These are phyloP conservation scores for Angomonas deanei DNA, from an alignment of 208 protist species.

Conservation along the genomic window DNA sequence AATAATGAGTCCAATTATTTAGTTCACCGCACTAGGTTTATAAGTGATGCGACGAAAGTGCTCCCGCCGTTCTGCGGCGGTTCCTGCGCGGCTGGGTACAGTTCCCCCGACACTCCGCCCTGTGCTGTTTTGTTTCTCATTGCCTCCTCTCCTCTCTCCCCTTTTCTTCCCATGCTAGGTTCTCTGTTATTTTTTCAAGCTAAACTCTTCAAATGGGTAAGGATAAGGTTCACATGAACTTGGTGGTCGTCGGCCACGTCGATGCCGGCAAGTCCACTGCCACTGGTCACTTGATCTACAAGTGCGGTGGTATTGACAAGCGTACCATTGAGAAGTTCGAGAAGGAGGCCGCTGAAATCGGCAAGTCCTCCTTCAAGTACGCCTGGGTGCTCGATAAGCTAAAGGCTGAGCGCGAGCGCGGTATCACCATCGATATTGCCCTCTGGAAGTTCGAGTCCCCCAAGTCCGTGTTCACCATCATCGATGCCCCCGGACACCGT, in stretches of 20 bases:
- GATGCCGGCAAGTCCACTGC: conserved; percentile 85
- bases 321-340: conserved; percentile 88
- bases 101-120: not conserved
- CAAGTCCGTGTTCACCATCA: conserved; percentile 90
- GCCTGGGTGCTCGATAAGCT: conserved; percentile 91
- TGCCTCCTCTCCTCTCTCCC: not conserved
- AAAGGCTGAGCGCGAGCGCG: conserved; percentile 91
- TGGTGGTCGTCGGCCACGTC: conserved; percentile 26
- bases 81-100: no score
- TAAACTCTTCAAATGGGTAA: conserved; percentile 30
- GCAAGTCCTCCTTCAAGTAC: conserved; percentile 92
- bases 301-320: conserved; percentile 89
- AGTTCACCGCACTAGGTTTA: no score
- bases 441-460: conserved; percentile 90
- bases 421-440: conserved; percentile 93
- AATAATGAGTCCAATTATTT: no score
- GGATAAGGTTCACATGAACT: conserved; percentile 61
- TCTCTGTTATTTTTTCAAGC: not conserved
- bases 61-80: no score
- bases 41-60: no score
- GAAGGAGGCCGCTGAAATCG: conserved; percentile 87
- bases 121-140: not conserved
- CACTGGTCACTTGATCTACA: conserved; percentile 89
- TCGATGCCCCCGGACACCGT: conserved; percentile 93
- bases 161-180: not conserved